These are phyloP conservation scores for Saussurea involucrata DNA, from an alignment of 129 eudicot species.

Conservation along the genomic window DNA sequence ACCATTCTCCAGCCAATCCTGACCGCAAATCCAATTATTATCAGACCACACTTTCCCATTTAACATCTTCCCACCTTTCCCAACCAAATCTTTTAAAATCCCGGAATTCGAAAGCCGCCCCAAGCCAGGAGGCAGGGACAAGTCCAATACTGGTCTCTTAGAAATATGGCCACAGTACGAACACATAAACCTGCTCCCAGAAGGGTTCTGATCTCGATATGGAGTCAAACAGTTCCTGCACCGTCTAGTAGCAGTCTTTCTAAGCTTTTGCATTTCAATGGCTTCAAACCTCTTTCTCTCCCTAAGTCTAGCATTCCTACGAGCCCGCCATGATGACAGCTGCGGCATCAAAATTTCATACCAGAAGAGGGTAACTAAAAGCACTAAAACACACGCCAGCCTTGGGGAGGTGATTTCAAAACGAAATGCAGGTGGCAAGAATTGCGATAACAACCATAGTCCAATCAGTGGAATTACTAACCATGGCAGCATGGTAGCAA, in stretches of 20 bases:
- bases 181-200: conserved; percentile 87
- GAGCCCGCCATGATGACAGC: conserved; percentile 65
- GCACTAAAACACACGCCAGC: conserved; percentile 78
- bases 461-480: conserved; percentile 85
- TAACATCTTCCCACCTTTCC: conserved; percentile 66
- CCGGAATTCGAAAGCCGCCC: conserved; percentile 54
- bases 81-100: conserved; percentile 55
- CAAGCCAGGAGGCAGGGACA: conserved; percentile 56
- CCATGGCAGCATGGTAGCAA: conserved; percentile 99
- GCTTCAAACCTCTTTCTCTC: conserved; percentile 85
- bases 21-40: conserved; percentile 70
- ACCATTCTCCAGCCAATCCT: conserved; percentile 66
- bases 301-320: conserved; percentile 79
- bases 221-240: conserved; percentile 88
- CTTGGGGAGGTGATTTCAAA: conserved; percentile 85
- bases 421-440: conserved; percentile 83
- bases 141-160: conserved; percentile 70
- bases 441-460: conserved; percentile 83
- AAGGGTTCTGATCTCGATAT: conserved; percentile 87
- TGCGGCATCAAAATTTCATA: conserved; percentile 90
- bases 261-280: conserved; percentile 76
- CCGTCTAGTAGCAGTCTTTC: conserved; percentile 72
- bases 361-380: conserved; percentile 80
- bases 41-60: conserved; percentile 75
- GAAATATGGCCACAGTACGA: conserved; percentile 89